phyloP scores from a whole-genome alignment of 2,329 filamentous ascomycete species.

The Phialophora expanda region DNA sequence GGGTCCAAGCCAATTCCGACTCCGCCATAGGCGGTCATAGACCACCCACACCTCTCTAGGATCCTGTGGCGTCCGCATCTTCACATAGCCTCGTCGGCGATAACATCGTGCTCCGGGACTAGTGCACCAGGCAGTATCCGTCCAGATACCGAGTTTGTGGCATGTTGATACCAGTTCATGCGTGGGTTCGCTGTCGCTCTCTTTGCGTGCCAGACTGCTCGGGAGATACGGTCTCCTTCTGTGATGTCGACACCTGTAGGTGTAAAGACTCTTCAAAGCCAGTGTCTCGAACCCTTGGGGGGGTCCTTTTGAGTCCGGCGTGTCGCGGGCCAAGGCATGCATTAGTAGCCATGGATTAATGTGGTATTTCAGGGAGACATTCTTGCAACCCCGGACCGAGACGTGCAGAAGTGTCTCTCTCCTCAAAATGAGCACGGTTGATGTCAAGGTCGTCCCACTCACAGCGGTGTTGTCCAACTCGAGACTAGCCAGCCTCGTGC shows the following conservation, averaged over 20 bases:
- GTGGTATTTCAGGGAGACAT: slow-evolving; percentile 68
- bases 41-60: slow-evolving; percentile 67
- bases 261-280: slow-evolving; percentile 64
- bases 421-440: slow-evolving; percentile 60
- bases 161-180: slow-evolving; percentile 65
- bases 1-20: slow-evolving; percentile 62
- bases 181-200: slow-evolving; percentile 65
- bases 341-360: slow-evolving; percentile 63
- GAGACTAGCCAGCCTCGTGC: slow-evolving; percentile 60
- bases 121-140: slow-evolving; percentile 66
- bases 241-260: slow-evolving; percentile 67
- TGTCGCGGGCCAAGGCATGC: slow-evolving; percentile 46
- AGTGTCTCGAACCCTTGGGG: slow-evolving; percentile 52
- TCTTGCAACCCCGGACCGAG: slow-evolving; percentile 67
- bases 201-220: slow-evolving; percentile 59
- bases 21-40: slow-evolving; percentile 64
- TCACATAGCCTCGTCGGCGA: slow-evolving; percentile 62
- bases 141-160: slow-evolving; percentile 65
- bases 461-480: slow-evolving; percentile 67
- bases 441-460: slow-evolving; percentile 61
- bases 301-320: slow-evolving; percentile 18
- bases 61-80: slow-evolving; percentile 60
- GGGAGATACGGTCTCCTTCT: slow-evolving; percentile 64
- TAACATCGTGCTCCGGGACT: slow-evolving; percentile 63
- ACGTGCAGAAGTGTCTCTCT: slow-evolving; percentile 63